Percentiles rank a stretch among this genome's conserved stretches.
phyloP scores from a whole-genome alignment of 2,329 filamentous ascomycete species.

The Cercospora sojina region DNA sequence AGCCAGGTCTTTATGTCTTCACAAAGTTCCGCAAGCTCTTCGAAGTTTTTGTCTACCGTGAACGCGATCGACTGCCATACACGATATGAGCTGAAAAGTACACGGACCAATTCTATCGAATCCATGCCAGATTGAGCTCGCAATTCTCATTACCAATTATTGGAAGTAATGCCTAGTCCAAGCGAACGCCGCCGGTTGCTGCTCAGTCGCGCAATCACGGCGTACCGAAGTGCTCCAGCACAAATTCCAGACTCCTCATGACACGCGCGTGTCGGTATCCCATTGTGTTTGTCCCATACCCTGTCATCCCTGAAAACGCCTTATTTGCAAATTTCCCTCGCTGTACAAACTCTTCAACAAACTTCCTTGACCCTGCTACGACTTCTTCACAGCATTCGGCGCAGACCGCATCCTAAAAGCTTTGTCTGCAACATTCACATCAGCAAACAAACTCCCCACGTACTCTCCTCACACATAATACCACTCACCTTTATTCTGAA shows the following conservation, averaged over 20 bases:
- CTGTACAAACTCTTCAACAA: background rate
- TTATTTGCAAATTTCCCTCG: background rate
- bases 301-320: background rate
- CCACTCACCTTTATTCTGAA: constrained; percentile 57
- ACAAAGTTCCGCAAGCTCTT: too few relatives aligned
- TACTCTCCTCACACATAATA: background rate
- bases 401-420: constrained; percentile 49
- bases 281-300: background rate
- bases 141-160: background rate
- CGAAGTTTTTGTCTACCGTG: too few relatives aligned
- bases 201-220: background rate
- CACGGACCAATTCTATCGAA: background rate
- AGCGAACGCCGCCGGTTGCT: background rate
- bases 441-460: background rate
- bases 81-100: background rate
- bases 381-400: constrained; percentile 33
- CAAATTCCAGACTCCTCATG: background rate
- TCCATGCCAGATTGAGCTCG: background rate
- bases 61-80: background rate
- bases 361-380: background rate
- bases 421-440: constrained; percentile 41
- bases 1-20: too few relatives aligned
- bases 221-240: background rate
- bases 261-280: background rate
- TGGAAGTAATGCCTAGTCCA: background rate